Base-by-base conservation (phyloP, 805 yeast genomes). In the Kazachstania viticola region DNA sequence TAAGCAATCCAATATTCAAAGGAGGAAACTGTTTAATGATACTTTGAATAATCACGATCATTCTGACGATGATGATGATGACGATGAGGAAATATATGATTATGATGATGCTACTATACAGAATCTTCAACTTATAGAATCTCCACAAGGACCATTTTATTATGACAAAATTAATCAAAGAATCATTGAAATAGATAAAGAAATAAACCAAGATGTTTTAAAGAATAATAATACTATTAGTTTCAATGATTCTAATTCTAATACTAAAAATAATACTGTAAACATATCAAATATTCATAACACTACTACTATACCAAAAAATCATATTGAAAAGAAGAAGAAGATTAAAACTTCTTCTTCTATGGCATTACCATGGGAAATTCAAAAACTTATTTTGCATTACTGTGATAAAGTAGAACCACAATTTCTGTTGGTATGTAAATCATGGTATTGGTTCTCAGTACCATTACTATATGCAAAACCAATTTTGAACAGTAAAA, bases 401-500 rank as follows among this genome's bases (percentile, higher is more conserved):
- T 37, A 36, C 17, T 25, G 38, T 9, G 44, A 43, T 12, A 22
- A 31, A 8, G 23, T 48, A 13, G 41, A 41, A 5, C 51, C 49
- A 14, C 67, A 67, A 35, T 70, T 67, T 43, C 56, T 83, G 33
- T 54, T 76, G 13, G 73, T 88, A 8, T 71, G 73, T 48, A 71
- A 69, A 38, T 45, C 66, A 4, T 73, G 87, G 61, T 78, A 80
- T 51, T 37, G 49, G 21, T 55, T 75, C 19, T 71, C 75, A 3
- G 43, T 80, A n/a, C 80, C 83, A 2, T 50, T 71, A 39, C 48
- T 88, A 3, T 91, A 88, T 55, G 49, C 58, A 4, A 45, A 58
- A 12, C 97, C 97, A 0, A 43, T 35, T 2, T 62, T 88, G 28
- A 63, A 64, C 29, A 74, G 91, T 4, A 61, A 64, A 32, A 87